A percentile compares a stretch with the other conserved stretches of the same genome.
Evolutionary conservation across 768 basidiomycete species (phyloP).

Genomic region (Leccinum arenicola): DNA sequence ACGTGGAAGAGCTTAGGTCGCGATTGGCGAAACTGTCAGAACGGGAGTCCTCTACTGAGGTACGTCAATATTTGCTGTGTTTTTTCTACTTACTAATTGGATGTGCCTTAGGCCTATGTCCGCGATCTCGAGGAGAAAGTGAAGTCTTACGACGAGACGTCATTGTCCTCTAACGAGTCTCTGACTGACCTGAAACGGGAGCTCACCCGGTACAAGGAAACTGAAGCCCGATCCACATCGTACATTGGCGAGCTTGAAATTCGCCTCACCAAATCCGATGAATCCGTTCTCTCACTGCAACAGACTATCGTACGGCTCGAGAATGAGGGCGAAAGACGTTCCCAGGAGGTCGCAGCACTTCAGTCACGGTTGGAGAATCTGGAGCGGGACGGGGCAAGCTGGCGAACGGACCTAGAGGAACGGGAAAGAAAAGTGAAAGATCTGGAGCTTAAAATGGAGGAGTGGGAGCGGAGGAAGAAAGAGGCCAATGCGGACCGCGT

Average conservation of each 20-base stretch:
- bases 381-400: constrained; percentile 72
- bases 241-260: constrained; percentile 88
- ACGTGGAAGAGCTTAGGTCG: constrained; percentile 81
- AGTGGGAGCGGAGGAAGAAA: constrained; percentile 72
- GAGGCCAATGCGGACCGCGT: constrained; percentile 63
- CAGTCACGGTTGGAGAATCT: constrained; percentile 70
- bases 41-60: constrained; percentile 90
- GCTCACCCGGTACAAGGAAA: constrained; percentile 71
- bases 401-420: constrained; percentile 81
- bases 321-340: constrained; percentile 68
- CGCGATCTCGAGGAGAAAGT: constrained; percentile 92
- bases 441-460: constrained; percentile 74
- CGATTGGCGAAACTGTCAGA: constrained; percentile 82
- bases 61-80: constrained; percentile 32
- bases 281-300: constrained; percentile 67
- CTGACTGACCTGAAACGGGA: constrained; percentile 84
- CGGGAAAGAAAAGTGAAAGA: constrained; percentile 74
- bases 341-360: constrained; percentile 66
- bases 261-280: constrained; percentile 75
- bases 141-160: constrained; percentile 78
- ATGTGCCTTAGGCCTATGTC: constrained; percentile 70
- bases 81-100: constrained; percentile 1
- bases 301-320: constrained; percentile 76
- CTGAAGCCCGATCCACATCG: constrained; percentile 64
- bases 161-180: constrained; percentile 71